Base-by-base conservation (phyloP, 352 stramenopile genomes). In the Globisporangium barbulae region DNA sequence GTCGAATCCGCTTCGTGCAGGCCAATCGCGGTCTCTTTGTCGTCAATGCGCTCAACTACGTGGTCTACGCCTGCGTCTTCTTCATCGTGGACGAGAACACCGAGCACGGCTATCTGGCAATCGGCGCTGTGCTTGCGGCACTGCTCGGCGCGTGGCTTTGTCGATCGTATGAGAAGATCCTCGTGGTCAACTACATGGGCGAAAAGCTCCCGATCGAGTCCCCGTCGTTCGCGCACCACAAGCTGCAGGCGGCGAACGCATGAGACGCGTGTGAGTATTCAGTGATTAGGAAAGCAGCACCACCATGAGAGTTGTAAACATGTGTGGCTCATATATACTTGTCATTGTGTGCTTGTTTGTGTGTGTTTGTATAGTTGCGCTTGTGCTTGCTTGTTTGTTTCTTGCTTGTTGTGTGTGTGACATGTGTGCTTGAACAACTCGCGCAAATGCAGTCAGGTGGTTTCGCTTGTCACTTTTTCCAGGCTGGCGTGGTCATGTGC, bases 401-500 rank as follows among this genome's bases (percentile, higher is more conserved):
- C 5, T 19, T 45, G 35, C 9, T 41, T 41, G 35, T 10, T 41
- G 12, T 13, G 19, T 45, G 39, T 45, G 39, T 45, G 13, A 8
- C 7, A 21, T 45, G 39, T n/a, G 19, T n/a, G 39, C 6, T n/a
- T 45, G 39, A 13, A 45, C 39, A 45, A 45, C 39, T 41, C 35
- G 12, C 35, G 35, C 35, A 41, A 41, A 41, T 41, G 35, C 35
- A 41, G 9, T 41, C 35, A 9, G 9, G 35, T 58, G 22, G 41
- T 15, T 22, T 57, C 56, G 42, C 22, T 13, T 13, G 12, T 74
- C 69, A 86, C 64, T 87, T 85, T 70, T 86, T 84, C 81, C 81
- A 90, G 8, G 81, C 81, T 0, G 81, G 79, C 2, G 69, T 77
- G 5, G 81, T 90, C 81, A 90, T 90, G 70, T 90, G 81, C 1